These are phyloP conservation scores for Millerozyma acaciae DNA, from an alignment of 805 yeast species.

Conservation along the genomic window DNA sequence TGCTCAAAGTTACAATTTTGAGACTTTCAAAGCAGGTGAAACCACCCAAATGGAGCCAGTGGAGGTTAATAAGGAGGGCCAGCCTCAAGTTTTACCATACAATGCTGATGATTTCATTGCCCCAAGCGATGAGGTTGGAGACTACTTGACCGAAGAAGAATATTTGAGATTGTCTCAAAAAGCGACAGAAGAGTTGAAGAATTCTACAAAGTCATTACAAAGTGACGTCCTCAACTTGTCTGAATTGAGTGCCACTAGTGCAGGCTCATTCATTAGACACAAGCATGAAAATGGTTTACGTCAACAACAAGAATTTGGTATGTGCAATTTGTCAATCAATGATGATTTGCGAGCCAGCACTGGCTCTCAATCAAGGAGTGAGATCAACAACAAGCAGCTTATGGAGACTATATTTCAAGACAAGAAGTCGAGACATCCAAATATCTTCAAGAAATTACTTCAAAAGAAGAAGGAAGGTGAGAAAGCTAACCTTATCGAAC, in stretches of 20 bases:
- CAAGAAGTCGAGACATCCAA: slow-evolving; percentile 40
- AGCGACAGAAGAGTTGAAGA: slow-evolving; percentile 36
- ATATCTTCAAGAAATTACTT: slow-evolving; percentile 43
- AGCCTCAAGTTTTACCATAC: slow-evolving; percentile 22
- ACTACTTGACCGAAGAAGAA: slow-evolving; percentile 24
- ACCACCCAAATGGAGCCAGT: slow-evolving; percentile 1
- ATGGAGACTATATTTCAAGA: slow-evolving; percentile 43
- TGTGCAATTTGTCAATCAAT: slow-evolving; percentile 19
- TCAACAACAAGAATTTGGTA: slow-evolving; percentile 16
- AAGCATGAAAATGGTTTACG: slow-evolving; percentile 43
- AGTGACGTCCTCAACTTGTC: slow-evolving; percentile 49
- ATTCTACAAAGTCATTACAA: slow-evolving; percentile 38
- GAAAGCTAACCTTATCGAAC: slow-evolving; percentile 27
- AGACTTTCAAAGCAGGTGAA: slow-evolving; percentile 1
- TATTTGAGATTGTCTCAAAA: slow-evolving; percentile 24
- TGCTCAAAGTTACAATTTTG: slow-evolving; percentile 9
- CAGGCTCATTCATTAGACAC: slow-evolving; percentile 80
- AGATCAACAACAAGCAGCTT: slow-evolving; percentile 17
- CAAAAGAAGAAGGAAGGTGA: slow-evolving; percentile 29
- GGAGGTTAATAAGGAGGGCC: background rate
- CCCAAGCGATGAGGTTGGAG: slow-evolving; percentile 14
- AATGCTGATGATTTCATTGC: slow-evolving; percentile 38
- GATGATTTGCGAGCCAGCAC: slow-evolving; percentile 10
- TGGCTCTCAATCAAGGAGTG: slow-evolving; percentile 10
- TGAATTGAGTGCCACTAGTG: slow-evolving; percentile 84